Conservation (phyloP, 2,329 filamentous ascomycete species). For the Pestalotiopsis sp. region DNA sequence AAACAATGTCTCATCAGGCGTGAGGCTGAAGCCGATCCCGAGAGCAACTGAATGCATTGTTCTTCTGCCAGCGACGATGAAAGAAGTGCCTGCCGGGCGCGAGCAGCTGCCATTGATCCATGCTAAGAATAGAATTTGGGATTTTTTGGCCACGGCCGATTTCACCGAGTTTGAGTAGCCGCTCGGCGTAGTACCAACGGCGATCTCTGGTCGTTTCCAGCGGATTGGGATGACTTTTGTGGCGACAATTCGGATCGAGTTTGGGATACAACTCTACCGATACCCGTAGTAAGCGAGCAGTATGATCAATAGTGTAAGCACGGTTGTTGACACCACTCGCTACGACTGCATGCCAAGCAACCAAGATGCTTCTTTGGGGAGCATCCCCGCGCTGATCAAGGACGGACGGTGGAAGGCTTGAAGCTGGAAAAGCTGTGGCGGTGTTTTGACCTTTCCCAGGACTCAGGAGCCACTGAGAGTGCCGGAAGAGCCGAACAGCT, state of each 20-base stretch:
- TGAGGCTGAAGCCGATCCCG: not conserved
- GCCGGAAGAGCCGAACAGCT: not conserved
- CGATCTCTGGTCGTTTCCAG: not conserved
- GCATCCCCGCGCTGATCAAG: not conserved
- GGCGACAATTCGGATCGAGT: not conserved
- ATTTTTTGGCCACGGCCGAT: not conserved
- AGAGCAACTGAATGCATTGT: not conserved
- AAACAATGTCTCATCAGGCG: conserved; percentile 2
- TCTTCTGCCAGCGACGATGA: not conserved
- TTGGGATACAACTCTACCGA: not conserved
- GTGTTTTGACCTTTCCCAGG: not conserved
- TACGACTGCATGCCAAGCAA: too few species aligned
- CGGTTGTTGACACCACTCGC: too few species aligned
- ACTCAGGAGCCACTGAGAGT: not conserved
- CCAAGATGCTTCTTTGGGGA: not conserved
- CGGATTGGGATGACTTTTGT: not conserved
- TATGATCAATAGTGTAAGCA: too few species aligned
- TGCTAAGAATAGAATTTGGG: conserved; percentile 8
- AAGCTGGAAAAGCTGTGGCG: not conserved
- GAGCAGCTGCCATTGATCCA: not conserved
- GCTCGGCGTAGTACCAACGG: not conserved
- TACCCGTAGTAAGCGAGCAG: not conserved
- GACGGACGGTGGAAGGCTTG: not conserved
- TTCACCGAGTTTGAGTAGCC: not conserved
- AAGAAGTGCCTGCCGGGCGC: not conserved